phyloP scores from a whole-genome alignment of 331 rosid genomes.

The Stylosanthes scabra region DNA sequence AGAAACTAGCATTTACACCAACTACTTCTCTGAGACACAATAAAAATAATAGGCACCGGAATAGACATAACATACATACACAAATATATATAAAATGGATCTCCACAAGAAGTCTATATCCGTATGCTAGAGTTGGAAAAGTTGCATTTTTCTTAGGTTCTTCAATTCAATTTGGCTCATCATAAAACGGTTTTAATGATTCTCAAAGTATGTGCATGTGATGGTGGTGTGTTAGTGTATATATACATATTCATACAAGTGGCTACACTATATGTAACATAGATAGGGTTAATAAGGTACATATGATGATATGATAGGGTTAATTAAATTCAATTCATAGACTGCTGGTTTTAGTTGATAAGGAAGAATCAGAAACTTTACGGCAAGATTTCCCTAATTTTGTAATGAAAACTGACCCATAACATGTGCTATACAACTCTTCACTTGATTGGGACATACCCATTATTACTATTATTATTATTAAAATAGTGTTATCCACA shows the following conservation, averaged over 20 bases:
- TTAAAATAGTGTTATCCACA: too few species aligned
- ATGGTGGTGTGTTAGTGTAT: conserved; percentile 34
- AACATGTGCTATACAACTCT: conserved; percentile 57
- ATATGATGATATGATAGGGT: too few species aligned
- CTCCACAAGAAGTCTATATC: conserved; percentile 44
- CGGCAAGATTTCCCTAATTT: conserved; percentile 53
- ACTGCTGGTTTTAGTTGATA: conserved; percentile 57
- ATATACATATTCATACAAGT: conserved; percentile 37
- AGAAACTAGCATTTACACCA: conserved; percentile 48
- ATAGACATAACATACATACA: conserved; percentile 50
- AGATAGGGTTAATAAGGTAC: conserved; percentile 56
- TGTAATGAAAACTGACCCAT: conserved; percentile 57
- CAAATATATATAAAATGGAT: too few species aligned
- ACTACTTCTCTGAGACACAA: conserved; percentile 56
- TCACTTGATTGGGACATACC: conserved; percentile 50
- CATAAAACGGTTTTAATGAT: conserved; percentile 47
- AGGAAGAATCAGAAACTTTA: conserved; percentile 49
- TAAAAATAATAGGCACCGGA: conserved; percentile 38
- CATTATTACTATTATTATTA: too few species aligned
- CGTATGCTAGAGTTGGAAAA: conserved; percentile 45
- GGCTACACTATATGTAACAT: conserved; percentile 47
- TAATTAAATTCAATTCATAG: conserved; percentile 36
- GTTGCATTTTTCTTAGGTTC: conserved; percentile 43
- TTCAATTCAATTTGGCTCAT: conserved; percentile 35
- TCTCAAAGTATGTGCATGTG: conserved; percentile 63